Conservation (phyloP, 768 basidiomycete species). For the Phaeotremella fagi region DNA sequence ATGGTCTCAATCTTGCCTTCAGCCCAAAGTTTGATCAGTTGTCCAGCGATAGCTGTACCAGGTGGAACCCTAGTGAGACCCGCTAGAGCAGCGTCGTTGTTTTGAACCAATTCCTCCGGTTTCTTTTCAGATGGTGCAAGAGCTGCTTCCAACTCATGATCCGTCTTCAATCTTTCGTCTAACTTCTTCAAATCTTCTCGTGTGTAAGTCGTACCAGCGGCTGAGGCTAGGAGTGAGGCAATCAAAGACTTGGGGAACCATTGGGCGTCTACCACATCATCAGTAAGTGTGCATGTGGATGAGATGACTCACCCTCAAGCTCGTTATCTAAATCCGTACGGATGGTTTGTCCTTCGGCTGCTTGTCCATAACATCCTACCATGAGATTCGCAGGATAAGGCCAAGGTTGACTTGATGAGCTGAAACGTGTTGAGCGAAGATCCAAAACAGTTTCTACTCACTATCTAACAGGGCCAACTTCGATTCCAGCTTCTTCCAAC, state of each 20-base stretch:
- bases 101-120: conserved; percentile 15
- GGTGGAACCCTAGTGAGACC: conserved; percentile 68
- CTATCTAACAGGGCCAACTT: conserved; percentile 74
- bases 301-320: conserved; percentile 63
- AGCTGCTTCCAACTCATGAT: conserved; percentile 48
- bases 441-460: conserved; percentile 15
- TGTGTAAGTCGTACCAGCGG: conserved; percentile 55
- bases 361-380: conserved; percentile 85
- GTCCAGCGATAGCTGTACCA: conserved; percentile 72
- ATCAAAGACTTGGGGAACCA: conserved; percentile 82
- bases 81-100: conserved; percentile 17
- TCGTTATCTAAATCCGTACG: conserved; percentile 89
- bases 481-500: conserved; percentile 94
- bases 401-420: conserved; percentile 54
- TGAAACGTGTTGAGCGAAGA: conserved; percentile 5
- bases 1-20: conserved; percentile 41
- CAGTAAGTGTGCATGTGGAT: neutral
- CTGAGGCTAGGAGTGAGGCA: conserved; percentile 59
- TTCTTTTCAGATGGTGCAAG: conserved; percentile 47
- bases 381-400: conserved; percentile 87
- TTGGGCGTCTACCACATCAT: conserved; percentile 62
- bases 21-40: conserved; percentile 75
- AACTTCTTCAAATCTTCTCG: conserved; percentile 56
- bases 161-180: conserved; percentile 31
- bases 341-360: conserved; percentile 58